Conservation (phyloP, 1,284 basidiomycete species). For the Leccinum fallax region DNA sequence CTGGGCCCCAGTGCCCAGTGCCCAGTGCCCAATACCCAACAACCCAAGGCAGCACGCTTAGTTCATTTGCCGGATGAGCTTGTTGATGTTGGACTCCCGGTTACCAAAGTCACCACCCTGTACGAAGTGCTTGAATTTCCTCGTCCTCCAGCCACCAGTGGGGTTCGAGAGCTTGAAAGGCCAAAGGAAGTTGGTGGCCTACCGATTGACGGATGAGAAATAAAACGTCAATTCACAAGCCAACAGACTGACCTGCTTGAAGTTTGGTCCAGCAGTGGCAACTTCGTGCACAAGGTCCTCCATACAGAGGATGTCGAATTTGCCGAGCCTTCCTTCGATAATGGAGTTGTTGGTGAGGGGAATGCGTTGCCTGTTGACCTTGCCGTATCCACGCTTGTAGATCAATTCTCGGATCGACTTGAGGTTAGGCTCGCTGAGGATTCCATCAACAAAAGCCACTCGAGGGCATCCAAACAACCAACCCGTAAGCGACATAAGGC, state of each 20-base stretch:
- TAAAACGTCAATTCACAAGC: background rate
- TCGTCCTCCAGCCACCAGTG: slow-evolving; percentile 94
- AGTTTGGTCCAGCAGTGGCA: slow-evolving; percentile 93
- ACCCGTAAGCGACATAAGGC: slow-evolving; percentile 97
- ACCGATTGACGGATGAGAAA: slow-evolving; percentile 5
- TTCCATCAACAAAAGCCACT: slow-evolving; percentile 9
- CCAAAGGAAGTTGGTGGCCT: slow-evolving; percentile 96
- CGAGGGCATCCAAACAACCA: slow-evolving; percentile 33
- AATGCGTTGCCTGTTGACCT: slow-evolving; percentile 97
- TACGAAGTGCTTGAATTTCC: slow-evolving; percentile 96
- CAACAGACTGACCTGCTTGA: slow-evolving; percentile 80
- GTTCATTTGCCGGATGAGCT: slow-evolving; percentile 97
- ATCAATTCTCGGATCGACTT: slow-evolving; percentile 97
- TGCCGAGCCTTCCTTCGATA: slow-evolving; percentile 92
- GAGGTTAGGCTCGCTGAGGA: slow-evolving; percentile 84
- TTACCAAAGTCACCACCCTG: slow-evolving; percentile 97
- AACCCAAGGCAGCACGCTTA: slow-evolving; percentile 39
- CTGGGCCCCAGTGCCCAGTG: slow-evolving; percentile 1
- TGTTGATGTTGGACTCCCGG: slow-evolving; percentile 96
- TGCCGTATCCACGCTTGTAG: slow-evolving; percentile 99
- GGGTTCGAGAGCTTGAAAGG: slow-evolving; percentile 99
- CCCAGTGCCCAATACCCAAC: slow-evolving; percentile 11
- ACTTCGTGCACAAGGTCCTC: slow-evolving; percentile 99
- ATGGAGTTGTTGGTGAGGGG: slow-evolving; percentile 93
- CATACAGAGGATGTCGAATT: slow-evolving; percentile 95